phyloP scores from a whole-genome alignment of 1,284 basidiomycete species.

The Volvariella volvacea region DNA sequence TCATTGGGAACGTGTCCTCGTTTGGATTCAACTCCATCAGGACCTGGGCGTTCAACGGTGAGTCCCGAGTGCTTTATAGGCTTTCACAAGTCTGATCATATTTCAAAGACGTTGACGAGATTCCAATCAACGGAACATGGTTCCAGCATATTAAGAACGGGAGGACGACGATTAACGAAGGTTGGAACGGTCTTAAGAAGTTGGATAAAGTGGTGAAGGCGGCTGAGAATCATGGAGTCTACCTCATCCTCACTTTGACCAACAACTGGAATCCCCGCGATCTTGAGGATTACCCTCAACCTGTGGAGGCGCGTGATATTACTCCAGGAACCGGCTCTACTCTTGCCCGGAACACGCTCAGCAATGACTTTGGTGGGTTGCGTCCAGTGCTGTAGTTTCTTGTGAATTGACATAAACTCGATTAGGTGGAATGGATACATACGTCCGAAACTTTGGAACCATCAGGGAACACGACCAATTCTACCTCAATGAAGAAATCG shows the following conservation, averaged over 20 bases:
- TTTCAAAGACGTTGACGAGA: constrained; percentile 42
- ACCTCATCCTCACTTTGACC: constrained; percentile 56
- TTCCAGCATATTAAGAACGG: constrained; percentile 46
- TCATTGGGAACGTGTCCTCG: constrained; percentile 48
- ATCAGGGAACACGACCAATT: constrained; percentile 47
- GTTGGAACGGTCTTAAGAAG: constrained; percentile 59
- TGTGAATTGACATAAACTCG: not conserved
- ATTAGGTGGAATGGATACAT: constrained; percentile 57
- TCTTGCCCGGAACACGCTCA: constrained; percentile 44
- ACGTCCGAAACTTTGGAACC: constrained; percentile 46
- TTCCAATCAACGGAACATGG: constrained; percentile 51
- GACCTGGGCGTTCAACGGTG: constrained; percentile 61
- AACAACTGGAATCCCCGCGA: constrained; percentile 61
- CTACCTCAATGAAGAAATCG: constrained; percentile 42
- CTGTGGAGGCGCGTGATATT: constrained; percentile 17
- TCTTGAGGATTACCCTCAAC: constrained; percentile 6
- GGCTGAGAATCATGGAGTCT: constrained; percentile 54
- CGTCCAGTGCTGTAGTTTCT: not conserved
- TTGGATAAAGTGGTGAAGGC: constrained; percentile 55
- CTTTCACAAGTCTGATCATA: not conserved
- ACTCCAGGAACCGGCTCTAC: constrained; percentile 20
- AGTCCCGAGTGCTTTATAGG: constrained; percentile 12
- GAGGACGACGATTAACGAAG: constrained; percentile 46
- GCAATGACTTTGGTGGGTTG: constrained; percentile 51
- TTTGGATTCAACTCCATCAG: constrained; percentile 57